Conservation (phyloP, 2,329 filamentous ascomycete species). For the Fulvia fulva region DNA sequence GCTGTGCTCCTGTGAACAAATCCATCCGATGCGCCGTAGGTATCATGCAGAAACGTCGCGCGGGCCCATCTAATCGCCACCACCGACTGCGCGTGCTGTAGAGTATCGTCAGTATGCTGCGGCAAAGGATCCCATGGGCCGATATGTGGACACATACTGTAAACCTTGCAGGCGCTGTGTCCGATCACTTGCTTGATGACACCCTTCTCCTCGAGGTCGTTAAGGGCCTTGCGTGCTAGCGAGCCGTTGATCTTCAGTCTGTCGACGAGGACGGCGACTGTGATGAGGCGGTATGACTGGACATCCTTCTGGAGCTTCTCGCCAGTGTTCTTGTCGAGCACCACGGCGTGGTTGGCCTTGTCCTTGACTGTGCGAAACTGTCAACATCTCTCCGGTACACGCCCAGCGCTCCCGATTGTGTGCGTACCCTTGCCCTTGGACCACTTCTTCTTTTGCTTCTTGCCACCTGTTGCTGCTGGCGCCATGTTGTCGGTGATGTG, state of each 20-base stretch:
- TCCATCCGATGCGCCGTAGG: slow-evolving; percentile 9
- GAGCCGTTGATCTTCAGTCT: slow-evolving; percentile 99
- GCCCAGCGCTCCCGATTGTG: neutral
- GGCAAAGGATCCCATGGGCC: neutral
- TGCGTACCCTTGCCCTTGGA: slow-evolving; percentile 50
- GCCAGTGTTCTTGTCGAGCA: slow-evolving; percentile 95
- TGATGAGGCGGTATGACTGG: slow-evolving; percentile 99
- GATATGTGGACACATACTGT: slow-evolving; percentile 62
- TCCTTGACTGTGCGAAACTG: slow-evolving; percentile 77
- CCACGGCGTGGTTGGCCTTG: slow-evolving; percentile 99
- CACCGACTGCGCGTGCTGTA: slow-evolving; percentile 25
- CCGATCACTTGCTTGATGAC: slow-evolving; percentile 96
- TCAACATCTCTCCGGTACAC: slow-evolving; percentile 17
- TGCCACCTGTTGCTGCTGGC: slow-evolving; percentile 58
- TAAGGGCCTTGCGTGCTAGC: slow-evolving; percentile 81
- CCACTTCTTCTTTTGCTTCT: slow-evolving; percentile 84
- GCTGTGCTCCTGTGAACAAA: neutral
- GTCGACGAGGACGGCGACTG: slow-evolving; percentile 96
- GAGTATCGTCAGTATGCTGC: slow-evolving; percentile 6
- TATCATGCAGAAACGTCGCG: slow-evolving; percentile 10
- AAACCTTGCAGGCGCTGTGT: slow-evolving; percentile 98
- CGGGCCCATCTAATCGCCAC: slow-evolving; percentile 19
- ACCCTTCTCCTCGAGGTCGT: slow-evolving; percentile 95
- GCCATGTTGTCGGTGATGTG: slow-evolving; percentile 22
- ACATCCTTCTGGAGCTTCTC: slow-evolving; percentile 99